phyloP scores from a whole-genome alignment of 2,329 filamentous ascomycete genomes.

The Blastomyces emzantsi region DNA sequence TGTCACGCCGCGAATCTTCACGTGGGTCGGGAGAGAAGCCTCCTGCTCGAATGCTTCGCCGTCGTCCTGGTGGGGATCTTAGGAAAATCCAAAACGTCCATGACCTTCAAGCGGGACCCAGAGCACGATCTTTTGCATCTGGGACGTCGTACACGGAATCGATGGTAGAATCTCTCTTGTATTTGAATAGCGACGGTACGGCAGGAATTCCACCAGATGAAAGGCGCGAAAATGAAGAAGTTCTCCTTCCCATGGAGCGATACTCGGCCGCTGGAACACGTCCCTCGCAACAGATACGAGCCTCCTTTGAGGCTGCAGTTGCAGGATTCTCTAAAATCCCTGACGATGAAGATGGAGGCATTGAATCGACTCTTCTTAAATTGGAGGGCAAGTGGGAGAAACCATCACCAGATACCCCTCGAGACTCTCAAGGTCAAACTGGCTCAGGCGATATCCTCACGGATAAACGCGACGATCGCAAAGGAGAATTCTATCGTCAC shows the following conservation, averaged over 20 bases:
- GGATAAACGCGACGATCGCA: constrained; percentile 15
- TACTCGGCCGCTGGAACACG: constrained; percentile 42
- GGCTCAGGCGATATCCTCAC: not conserved
- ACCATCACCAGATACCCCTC: constrained; percentile 26
- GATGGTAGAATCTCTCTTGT: constrained; percentile 25
- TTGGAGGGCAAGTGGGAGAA: constrained; percentile 77
- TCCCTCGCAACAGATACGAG: constrained; percentile 48
- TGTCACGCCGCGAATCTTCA: constrained; percentile 10
- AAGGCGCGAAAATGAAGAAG: constrained; percentile 13
- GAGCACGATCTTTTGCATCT: constrained; percentile 31
- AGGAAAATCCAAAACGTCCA: constrained; percentile 58
- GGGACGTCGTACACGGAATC: constrained; percentile 30
- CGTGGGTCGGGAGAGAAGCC: constrained; percentile 21
- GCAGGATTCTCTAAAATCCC: constrained; percentile 80
- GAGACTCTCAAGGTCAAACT: not conserved
- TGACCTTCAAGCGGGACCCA: constrained; percentile 44
- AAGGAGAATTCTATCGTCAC: constrained; percentile 1
- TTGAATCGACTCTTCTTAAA: constrained; percentile 87
- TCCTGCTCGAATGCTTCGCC: constrained; percentile 50
- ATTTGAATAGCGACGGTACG: constrained; percentile 19
- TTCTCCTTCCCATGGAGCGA: constrained; percentile 27
- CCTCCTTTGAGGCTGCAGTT: constrained; percentile 81
- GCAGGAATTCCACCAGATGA: not conserved
- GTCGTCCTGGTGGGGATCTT: constrained; percentile 66
- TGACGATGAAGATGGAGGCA: constrained; percentile 78